Evolutionary conservation across 2,329 filamentous ascomycete species (phyloP), one percentile per base, ranked within the genome.

Genomic region (Nannizzia gypsea): DNA sequence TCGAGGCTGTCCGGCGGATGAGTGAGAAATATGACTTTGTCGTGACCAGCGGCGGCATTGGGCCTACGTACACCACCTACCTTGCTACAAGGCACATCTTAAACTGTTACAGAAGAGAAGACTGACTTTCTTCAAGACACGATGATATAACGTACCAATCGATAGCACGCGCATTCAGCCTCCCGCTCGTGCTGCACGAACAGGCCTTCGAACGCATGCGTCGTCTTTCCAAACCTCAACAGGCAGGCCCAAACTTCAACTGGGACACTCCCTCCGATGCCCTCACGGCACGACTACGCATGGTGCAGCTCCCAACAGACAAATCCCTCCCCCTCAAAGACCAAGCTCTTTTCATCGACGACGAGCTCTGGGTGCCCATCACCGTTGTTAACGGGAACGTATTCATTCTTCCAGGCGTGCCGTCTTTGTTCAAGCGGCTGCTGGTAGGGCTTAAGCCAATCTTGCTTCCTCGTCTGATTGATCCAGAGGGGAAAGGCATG

Each of bases 101-200:
- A n/a, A n/a, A n/a, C n/a, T n/a, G n/a, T n/a, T 22, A 15, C 24
- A 24, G 15, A 56, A 17, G 11, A 56, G 1, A 11, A 8, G 3
- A 34, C 22, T 26, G 40, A 56, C 26, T 6, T 24, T 13, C 28
- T 20, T 2, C 66, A 95, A n/a, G 89, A 60, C 92, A 97, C 77
- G 93, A 99, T 73, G 93, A 99, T 71, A 97, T 97, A 66, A 97
- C 93, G 26, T 99, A 99, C 76, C 81, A 88, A 69, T 92, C 90
- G 42, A 95, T 99, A 71, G 91, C 89, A 64, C 90, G 90, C 71
- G 93, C 91, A 6, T 97, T 96, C 72, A 76, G 78, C 48, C 79
- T 96, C 6, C 82, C 85, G 13, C 78, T 97, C 17, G 81, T 85
- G 65, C 80, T 95, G 28, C 89, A 97, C 77, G 76, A 89, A 48